phyloP scores from a whole-genome alignment of 768 basidiomycete genomes.

The Cyclocybe aegerita region DNA sequence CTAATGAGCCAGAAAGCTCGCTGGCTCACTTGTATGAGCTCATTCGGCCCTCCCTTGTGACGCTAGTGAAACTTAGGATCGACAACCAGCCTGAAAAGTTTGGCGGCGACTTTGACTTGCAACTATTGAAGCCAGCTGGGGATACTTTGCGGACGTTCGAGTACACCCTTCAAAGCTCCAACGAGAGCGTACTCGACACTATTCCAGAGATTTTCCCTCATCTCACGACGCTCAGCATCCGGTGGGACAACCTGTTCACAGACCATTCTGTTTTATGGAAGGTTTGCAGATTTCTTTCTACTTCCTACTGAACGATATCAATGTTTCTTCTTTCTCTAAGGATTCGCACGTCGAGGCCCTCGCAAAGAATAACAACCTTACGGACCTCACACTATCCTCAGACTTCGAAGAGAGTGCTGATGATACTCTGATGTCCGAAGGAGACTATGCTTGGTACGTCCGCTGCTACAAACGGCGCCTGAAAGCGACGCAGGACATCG shows the following conservation, averaged over 20 bases:
- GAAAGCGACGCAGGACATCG: conserved; percentile 2
- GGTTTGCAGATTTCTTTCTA: background rate
- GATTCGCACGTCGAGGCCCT: conserved; percentile 2
- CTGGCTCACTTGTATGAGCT: background rate
- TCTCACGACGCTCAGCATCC: background rate
- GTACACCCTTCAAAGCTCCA: background rate
- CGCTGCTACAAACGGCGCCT: conserved; percentile 8
- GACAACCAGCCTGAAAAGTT: background rate
- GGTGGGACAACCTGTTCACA: background rate
- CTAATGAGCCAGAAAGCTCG: background rate
- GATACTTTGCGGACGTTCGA: conserved; percentile 5
- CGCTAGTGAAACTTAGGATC: conserved; percentile 5
- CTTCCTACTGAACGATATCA: too few relatives aligned
- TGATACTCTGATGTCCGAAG: background rate
- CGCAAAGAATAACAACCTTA: conserved; percentile 3
- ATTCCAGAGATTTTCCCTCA: conserved; percentile 7
- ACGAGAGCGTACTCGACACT: conserved; percentile 2
- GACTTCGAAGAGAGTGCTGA: conserved; percentile 8
- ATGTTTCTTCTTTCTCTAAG: background rate
- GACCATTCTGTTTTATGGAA: conserved; percentile 6
- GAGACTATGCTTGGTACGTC: conserved; percentile 8
- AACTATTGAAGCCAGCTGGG: conserved; percentile 4
- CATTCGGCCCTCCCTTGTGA: conserved; percentile 5
- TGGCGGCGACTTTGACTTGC: background rate
- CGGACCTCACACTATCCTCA: conserved; percentile 6